Base-by-base conservation (phyloP, 129 eudicot species). In the Kitagawia praeruptora region DNA sequence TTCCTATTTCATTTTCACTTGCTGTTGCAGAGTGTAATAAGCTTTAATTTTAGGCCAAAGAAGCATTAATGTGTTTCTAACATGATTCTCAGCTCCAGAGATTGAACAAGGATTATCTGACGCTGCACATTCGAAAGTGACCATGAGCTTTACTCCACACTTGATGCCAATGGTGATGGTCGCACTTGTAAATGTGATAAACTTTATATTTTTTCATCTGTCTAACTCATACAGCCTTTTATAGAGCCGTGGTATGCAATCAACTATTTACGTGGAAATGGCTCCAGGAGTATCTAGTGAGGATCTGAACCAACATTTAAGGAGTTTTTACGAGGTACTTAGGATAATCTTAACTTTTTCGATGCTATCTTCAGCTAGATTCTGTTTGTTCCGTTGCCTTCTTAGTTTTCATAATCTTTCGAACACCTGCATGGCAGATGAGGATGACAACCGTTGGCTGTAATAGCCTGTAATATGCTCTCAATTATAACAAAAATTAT, bases 161-260 rank as follows among this genome's bases (percentile, higher is more conserved):
- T 86, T 96, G 77, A 96, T 96, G 92, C 99, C 99, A 54, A 96
- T 96, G 98, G 99, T 96, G 86, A 83, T 66, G 34, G 7, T 56
- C 64, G 47, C 63, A 38, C 82, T 61, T 56, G 56, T 45, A 66
- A 54, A 1, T 42, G 79, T 74, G 47, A 18, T 39, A 61, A 21
- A 77, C 42, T 45, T 27, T 51, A 15, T 14, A 42, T 27, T 75
- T 40, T 34, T 21, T 27, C 16, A 18, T 38, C 10, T 46, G 25
- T 61, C 41, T 75, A 56, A 56, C 38, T 34, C 58, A 51, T 28
- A 16, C 18, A 73, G 4, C 56, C 71, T 66, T 69, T 47, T 82
- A 78, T 77, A 96, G 99, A 96, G 96, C 78, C 99, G 99, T 70
- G 99, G 98, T 75, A 96, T 96, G 99, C 99, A 96, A 90, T 96